A percentile compares a stretch with the other conserved stretches of the same genome.
Evolutionary conservation across 2,329 filamentous ascomycete genomes (phyloP).

Genomic region (Penicillium sp.): DNA sequence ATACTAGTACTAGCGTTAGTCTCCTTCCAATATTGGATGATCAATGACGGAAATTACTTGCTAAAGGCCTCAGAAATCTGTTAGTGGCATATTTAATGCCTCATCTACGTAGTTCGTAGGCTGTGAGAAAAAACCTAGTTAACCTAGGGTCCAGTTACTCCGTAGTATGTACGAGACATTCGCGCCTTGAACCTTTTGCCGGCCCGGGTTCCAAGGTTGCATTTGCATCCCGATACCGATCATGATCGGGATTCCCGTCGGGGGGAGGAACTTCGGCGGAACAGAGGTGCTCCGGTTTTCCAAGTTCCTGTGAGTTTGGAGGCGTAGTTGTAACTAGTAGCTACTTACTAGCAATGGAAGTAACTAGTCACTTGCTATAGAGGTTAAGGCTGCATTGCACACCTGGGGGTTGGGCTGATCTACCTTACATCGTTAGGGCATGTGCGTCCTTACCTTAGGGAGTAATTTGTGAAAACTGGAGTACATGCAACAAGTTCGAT

Average conservation of each 20-base stretch:
- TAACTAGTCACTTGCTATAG: no score
- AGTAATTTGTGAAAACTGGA: not conserved
- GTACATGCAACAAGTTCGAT: not conserved
- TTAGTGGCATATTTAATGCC: constrained; percentile 6
- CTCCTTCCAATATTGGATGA: not conserved
- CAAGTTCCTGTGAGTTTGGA: no score
- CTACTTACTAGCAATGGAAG: no score
- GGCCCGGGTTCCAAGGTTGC: not conserved
- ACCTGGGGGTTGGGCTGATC: not conserved
- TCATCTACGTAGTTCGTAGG: not conserved
- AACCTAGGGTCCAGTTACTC: not conserved
- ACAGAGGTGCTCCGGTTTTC: not conserved
- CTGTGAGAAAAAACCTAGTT: no score
- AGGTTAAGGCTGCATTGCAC: not conserved
- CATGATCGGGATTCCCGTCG: constrained; percentile 1
- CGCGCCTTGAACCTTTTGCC: not conserved
- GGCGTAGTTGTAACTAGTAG: no score
- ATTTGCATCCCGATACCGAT: not conserved
- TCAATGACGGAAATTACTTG: not conserved
- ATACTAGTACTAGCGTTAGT: not conserved
- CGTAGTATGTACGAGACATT: not conserved
- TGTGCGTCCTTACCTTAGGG: not conserved
- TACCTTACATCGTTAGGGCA: not conserved
- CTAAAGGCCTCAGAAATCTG: not conserved
- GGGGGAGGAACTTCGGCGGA: not conserved